These are phyloP conservation scores for Cephaloascus fragrans DNA, from an alignment of 805 yeast species.

Conservation along the genomic window DNA sequence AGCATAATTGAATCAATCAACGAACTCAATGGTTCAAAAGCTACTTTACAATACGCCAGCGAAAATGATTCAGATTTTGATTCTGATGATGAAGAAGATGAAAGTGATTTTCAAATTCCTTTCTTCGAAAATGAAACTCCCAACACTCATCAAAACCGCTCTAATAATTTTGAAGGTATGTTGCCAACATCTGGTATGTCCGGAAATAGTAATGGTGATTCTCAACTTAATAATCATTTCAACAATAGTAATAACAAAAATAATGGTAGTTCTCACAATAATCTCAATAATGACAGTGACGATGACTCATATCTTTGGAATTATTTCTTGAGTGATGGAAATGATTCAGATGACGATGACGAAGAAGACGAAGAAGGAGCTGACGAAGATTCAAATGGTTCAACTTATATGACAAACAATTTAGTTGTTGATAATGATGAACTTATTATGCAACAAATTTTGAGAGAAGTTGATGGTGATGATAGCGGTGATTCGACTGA, in stretches of 20 bases:
- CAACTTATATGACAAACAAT: not conserved
- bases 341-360: conserved; percentile 14
- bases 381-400: not conserved
- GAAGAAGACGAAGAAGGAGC: conserved; percentile 2
- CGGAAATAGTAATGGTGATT: no score
- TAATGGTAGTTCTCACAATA: no score
- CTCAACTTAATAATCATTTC: no score
- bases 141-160: conserved; percentile 9
- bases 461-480: conserved; percentile 15
- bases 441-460: not conserved
- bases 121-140: conserved; percentile 10
- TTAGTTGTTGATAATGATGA: not conserved
- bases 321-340: conserved; percentile 49
- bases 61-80: conserved; percentile 26
- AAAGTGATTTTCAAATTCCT: conserved; percentile 9
- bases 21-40: no score
- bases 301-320: conserved; percentile 71
- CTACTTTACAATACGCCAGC: conserved; percentile 30
- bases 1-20: conserved; percentile 17
- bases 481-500: conserved; percentile 89
- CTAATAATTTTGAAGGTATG: conserved; percentile 5
- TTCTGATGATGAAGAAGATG: conserved; percentile 20
- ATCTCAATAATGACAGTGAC: conserved; percentile 42
- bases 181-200: conserved; percentile 7
- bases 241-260: conserved; percentile 12